Evolutionary conservation across 2,329 filamentous ascomycete species (phyloP).

Genomic region (Verticillium tricorpus): DNA sequence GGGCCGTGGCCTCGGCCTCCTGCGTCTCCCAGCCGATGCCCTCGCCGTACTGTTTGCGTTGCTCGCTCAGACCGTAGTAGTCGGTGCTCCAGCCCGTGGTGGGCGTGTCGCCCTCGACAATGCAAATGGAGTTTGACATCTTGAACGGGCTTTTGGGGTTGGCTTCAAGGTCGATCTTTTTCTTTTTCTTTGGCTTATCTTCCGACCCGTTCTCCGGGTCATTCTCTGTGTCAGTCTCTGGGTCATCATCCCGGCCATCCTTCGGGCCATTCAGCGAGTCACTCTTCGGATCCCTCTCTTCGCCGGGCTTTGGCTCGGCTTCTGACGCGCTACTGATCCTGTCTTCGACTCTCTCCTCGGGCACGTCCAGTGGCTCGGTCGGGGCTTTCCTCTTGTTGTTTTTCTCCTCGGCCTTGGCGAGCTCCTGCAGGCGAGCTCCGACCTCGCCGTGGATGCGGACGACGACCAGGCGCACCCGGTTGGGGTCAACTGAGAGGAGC

Average conservation of each 20-base stretch:
- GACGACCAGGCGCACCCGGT: constrained; percentile 8
- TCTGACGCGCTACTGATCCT: neutral
- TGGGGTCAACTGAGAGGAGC: constrained; percentile 4
- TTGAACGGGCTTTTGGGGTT: neutral
- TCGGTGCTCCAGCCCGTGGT: constrained; percentile 9
- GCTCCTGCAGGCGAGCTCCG: constrained; percentile 2
- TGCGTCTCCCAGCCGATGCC: constrained; percentile 10
- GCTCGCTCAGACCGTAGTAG: constrained; percentile 7
- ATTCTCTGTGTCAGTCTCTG: neutral
- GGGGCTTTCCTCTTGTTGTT: neutral
- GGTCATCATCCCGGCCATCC: neutral
- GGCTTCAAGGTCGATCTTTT: neutral
- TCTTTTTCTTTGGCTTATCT: neutral
- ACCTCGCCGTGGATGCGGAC: constrained; percentile 8
- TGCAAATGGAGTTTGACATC: constrained; percentile 5
- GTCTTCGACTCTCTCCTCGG: neutral
- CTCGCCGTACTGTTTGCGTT: constrained; percentile 4
- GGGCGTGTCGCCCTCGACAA: constrained; percentile 5
- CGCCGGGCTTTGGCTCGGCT: neutral
- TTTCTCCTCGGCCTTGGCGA: neutral
- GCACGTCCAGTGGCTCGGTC: neutral
- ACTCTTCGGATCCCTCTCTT: neutral
- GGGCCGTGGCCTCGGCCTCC: constrained; percentile 9
- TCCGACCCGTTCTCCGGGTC: neutral
- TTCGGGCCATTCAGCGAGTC: neutral